phyloP scores from a whole-genome alignment of 2,329 filamentous ascomycete species.

The Sclerotinia glacialis region DNA sequence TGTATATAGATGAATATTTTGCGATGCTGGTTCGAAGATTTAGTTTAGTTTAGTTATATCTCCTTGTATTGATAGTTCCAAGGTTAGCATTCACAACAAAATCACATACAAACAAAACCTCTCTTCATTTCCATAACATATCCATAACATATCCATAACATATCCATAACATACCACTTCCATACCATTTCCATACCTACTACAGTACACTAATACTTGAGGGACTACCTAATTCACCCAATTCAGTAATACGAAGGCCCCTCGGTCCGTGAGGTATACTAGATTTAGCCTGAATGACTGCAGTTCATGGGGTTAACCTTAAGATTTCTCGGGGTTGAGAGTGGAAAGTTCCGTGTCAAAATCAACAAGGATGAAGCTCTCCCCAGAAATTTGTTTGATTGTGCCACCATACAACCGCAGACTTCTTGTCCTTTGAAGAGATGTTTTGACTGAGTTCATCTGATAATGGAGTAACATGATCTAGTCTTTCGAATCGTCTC shows the following conservation, averaged over 20 bases:
- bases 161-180: too few relatives aligned
- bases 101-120: background rate
- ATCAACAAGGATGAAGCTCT: constrained; percentile 10
- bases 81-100: background rate
- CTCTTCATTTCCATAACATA: background rate
- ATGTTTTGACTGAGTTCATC: background rate
- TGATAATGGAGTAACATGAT: background rate
- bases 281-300: background rate
- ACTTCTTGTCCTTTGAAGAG: background rate
- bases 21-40: too few relatives aligned
- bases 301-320: background rate
- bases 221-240: background rate
- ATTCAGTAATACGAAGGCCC: constrained; percentile 7
- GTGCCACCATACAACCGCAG: background rate
- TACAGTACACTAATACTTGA: background rate
- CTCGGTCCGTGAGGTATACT: background rate
- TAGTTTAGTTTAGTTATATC: too few relatives aligned
- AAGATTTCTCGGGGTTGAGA: background rate
- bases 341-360: background rate
- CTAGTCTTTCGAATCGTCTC: background rate
- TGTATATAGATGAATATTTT: too few relatives aligned
- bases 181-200: background rate
- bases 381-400: constrained; percentile 10
- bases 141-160: too few relatives aligned
- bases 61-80: too few relatives aligned